A percentile compares a stretch with the other conserved stretches of the same genome.
Conservation (phyloP, 305 asterid species). For the Fraxinus xanthoxyloides region DNA sequence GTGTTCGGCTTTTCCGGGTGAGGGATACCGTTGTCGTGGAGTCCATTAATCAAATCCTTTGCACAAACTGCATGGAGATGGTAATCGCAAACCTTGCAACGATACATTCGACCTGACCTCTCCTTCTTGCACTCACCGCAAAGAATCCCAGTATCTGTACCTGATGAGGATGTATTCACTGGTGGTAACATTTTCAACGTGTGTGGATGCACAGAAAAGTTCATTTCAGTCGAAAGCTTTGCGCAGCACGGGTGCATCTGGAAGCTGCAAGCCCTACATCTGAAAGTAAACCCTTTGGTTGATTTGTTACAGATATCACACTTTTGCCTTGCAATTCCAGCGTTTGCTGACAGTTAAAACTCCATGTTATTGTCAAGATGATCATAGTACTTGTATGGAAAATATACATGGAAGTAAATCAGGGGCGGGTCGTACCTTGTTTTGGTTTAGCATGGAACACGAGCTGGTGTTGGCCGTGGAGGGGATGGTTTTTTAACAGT, state of each 20-base stretch:
- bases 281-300: slow-evolving; percentile 58
- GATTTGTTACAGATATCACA: slow-evolving; percentile 73
- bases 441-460: slow-evolving; percentile 67
- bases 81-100: slow-evolving; percentile 66
- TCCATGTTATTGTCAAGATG: not conserved
- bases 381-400: not conserved
- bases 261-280: slow-evolving; percentile 81
- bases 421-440: slow-evolving; percentile 37
- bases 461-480: slow-evolving; percentile 92
- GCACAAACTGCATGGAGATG: slow-evolving; percentile 80
- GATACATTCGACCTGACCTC: slow-evolving; percentile 58
- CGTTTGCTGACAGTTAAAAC: slow-evolving; percentile 31
- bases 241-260: slow-evolving; percentile 97
- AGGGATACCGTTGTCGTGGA: slow-evolving; percentile 51
- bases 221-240: slow-evolving; percentile 55
- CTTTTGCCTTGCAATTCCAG: slow-evolving; percentile 68
- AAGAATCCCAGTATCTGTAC: slow-evolving; percentile 7
- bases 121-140: slow-evolving; percentile 67
- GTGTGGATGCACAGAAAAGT: slow-evolving; percentile 50
- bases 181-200: slow-evolving; percentile 51
- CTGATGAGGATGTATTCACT: slow-evolving; percentile 1
- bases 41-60: slow-evolving; percentile 67
- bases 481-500: slow-evolving; percentile 56
- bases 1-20: slow-evolving; percentile 58
- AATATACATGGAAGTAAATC: not conserved